Conservation (phyloP, 768 basidiomycete genomes). For the Tulasnella sp. region DNA sequence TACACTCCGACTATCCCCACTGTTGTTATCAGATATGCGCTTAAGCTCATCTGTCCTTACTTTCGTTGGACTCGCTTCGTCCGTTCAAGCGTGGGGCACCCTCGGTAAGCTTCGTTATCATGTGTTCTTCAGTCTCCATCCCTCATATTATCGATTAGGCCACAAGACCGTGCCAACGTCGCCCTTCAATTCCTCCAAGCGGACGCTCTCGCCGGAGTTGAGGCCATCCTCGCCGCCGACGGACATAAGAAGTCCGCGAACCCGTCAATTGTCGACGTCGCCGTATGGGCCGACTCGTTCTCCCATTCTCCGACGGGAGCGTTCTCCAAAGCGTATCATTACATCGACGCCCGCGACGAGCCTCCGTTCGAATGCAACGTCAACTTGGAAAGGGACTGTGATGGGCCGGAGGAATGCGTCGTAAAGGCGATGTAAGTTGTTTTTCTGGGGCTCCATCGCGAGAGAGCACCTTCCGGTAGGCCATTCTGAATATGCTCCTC, state of each 20-base stretch:
- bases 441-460: background rate
- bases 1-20: no score
- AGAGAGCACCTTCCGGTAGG: no score
- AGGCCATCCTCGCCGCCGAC: background rate
- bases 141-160: background rate
- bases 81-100: background rate
- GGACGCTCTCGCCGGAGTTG: background rate
- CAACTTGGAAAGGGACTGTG: slow-evolving; percentile 4
- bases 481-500: background rate
- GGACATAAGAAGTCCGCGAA: background rate
- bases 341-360: slow-evolving; percentile 21
- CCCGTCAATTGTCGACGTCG: slow-evolving; percentile 7
- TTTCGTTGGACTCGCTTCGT: background rate
- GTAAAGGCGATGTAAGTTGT: slow-evolving; percentile 18
- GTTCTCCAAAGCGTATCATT: slow-evolving; percentile 6
- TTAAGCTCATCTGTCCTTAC: no score
- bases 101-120: background rate
- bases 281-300: slow-evolving; percentile 21
- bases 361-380: slow-evolving; percentile 21
- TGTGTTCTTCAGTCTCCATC: background rate
- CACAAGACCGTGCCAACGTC: slow-evolving; percentile 19
- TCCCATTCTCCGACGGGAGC: background rate
- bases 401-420: background rate
- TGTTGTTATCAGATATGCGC: no score
- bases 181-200: slow-evolving; percentile 6